A percentile compares a stretch with the other conserved stretches of the same genome.
Evolutionary conservation across 2,329 filamentous ascomycete genomes (phyloP).

Genomic region (Juglanconis sp.): DNA sequence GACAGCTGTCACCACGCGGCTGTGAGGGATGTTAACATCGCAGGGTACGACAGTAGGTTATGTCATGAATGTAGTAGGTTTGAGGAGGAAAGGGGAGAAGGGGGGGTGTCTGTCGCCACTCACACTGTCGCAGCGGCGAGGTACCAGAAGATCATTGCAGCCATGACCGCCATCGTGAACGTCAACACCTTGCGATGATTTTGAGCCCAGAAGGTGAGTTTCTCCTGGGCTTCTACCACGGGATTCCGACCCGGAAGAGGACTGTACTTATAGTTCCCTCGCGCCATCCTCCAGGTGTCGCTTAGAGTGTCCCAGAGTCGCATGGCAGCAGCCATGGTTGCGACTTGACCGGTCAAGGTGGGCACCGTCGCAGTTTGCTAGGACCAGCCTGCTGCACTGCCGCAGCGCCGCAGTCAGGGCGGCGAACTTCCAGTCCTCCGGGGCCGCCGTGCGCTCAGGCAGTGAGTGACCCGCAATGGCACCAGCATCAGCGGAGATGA

Average conservation of each 20-base stretch:
- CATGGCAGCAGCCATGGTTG: background rate
- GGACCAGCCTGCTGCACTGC: background rate
- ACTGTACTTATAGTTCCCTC: slow-evolving; percentile 28
- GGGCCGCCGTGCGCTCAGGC: background rate
- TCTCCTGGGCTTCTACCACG: slow-evolving; percentile 15
- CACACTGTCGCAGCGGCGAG: slow-evolving; percentile 25
- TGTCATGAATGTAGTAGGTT: background rate
- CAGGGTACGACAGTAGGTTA: background rate
- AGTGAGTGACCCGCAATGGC: background rate
- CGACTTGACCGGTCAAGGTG: background rate
- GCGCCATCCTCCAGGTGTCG: slow-evolving; percentile 15
- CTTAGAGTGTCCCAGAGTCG: slow-evolving; percentile 16
- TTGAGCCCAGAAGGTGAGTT: slow-evolving; percentile 21
- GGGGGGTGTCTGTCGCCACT: slow-evolving; percentile 12
- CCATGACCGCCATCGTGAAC: slow-evolving; percentile 21
- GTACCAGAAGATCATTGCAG: slow-evolving; percentile 21
- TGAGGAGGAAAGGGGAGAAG: background rate
- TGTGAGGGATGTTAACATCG: slow-evolving; percentile 3
- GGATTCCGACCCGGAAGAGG: slow-evolving; percentile 19
- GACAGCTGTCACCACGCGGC: slow-evolving; percentile 13
- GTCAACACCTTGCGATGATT: slow-evolving; percentile 20
- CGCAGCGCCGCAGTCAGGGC: background rate
- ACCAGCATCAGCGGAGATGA: background rate
- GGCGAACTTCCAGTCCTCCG: background rate
- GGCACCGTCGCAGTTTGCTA: background rate